Conservation (phyloP, 2,329 filamentous ascomycete species). For the Periconia sp. region DNA sequence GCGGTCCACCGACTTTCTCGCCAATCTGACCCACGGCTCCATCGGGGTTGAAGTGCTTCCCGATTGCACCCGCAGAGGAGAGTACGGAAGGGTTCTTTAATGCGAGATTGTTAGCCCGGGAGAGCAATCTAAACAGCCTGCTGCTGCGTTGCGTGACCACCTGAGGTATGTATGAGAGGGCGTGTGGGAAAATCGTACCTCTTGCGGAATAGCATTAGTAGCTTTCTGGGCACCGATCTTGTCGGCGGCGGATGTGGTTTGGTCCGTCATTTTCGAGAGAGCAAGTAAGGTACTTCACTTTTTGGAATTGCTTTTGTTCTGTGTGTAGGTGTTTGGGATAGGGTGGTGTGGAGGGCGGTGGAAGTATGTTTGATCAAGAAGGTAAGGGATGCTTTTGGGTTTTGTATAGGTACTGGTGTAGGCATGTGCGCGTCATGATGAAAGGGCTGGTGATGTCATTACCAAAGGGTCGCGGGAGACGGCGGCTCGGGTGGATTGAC, state of each 20-base stretch:
- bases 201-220: slow-evolving; percentile 37
- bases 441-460: neutral
- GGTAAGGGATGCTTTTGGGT: neutral
- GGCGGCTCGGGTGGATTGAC: too few species aligned
- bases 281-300: too few species aligned
- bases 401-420: too few species aligned
- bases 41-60: slow-evolving; percentile 60
- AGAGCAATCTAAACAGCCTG: too few species aligned
- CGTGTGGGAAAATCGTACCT: slow-evolving; percentile 12
- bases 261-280: too few species aligned
- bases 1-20: slow-evolving; percentile 54
- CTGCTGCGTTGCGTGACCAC: too few species aligned
- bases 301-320: too few species aligned
- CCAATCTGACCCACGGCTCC: slow-evolving; percentile 59
- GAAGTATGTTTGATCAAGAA: neutral
- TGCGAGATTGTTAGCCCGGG: neutral
- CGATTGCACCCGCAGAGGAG: slow-evolving; percentile 58
- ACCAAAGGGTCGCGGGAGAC: too few species aligned
- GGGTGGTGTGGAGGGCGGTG: neutral
- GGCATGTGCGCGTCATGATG: too few species aligned
- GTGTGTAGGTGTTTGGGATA: too few species aligned
- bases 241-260: slow-evolving; percentile 29
- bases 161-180: neutral
- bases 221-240: slow-evolving; percentile 35
- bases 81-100: slow-evolving; percentile 46